Base-by-base conservation (phyloP, 768 basidiomycete species). In the Albatrellus ellisii region DNA sequence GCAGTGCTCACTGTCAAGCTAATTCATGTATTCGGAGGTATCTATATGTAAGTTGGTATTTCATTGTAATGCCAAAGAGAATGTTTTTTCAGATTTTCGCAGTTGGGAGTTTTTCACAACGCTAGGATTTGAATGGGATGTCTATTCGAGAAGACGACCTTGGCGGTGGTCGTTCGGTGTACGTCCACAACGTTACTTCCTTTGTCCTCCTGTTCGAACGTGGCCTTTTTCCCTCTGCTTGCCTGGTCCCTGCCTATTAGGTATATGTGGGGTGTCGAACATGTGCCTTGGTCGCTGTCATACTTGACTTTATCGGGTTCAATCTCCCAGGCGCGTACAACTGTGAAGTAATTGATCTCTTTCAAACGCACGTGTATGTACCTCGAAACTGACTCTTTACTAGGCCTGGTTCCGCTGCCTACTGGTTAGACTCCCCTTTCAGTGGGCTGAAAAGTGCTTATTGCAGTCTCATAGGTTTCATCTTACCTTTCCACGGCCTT, bases 1-100 rank as follows among this genome's bases (percentile, higher is more conserved):
- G n/a, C 26, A 43, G 42, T 43, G 25, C 15, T 36, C 24, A 43
- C 42, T 14, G 42, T 43, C n/a, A 43, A 43, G 27, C 42, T 43
- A 9, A 7, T 43, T 34, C 42, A 43, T 35, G 42, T 43, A 11
- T 43, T 43, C 22, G 42, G 33, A 12, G 42, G 42, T 4, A 36
- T 43, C 3, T 43, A 43, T 18, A 24, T 43, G 42, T 43, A 34
- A 43, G 42, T 26, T 9, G 9, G 8, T 18, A 21, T 8, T 15
- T 26, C 4, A 14, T 26, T 11, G 15, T 9, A 26, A 5, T 24
- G 15, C 29, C 25, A 33, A 26, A 4, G 11, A 17, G 17, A n/a
- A 17, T 17, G 33, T n/a, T 18, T 25, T 22, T 22, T 9, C n/a
- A 36, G n/a, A 18, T 12, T 14, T 36, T 14, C 33, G 14, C 33